phyloP scores from a whole-genome alignment of 106 monocot species.

The Phalaenopsis aphrodite region DNA sequence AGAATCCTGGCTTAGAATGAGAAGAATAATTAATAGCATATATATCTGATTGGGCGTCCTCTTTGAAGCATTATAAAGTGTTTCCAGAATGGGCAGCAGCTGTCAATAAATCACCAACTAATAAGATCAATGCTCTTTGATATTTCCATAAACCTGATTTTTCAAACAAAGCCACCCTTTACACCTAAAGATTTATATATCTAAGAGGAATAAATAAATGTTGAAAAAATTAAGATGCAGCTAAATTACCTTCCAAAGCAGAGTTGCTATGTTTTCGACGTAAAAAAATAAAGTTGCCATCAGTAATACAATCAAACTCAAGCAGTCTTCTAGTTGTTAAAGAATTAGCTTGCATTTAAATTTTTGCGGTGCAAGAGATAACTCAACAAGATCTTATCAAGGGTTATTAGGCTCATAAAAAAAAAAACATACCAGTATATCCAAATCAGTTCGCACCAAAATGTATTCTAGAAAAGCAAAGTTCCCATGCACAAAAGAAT shows the following conservation, averaged over 20 bases:
- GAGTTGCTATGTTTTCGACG: too few species aligned
- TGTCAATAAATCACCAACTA: conserved; percentile 23
- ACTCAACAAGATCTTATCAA: neutral
- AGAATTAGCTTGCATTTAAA: too few species aligned
- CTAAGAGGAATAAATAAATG: neutral
- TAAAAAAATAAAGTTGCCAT: neutral
- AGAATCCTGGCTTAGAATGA: conserved; percentile 98
- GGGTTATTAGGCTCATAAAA: neutral
- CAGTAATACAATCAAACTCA: neutral
- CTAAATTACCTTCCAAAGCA: neutral
- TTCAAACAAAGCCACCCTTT: neutral
- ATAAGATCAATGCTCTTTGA: conserved; percentile 1
- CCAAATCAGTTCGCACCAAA: conserved; percentile 96
- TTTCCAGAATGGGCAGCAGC: conserved; percentile 93
- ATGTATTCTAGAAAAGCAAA: conserved; percentile 89
- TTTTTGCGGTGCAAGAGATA: neutral
- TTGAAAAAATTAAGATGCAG: neutral
- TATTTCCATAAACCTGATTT: neutral
- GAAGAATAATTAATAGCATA: conserved; percentile 87
- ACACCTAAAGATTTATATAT: neutral
- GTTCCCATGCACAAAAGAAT: conserved; percentile 90
- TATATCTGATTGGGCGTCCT: conserved; percentile 94
- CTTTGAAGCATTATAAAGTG: conserved; percentile 87
- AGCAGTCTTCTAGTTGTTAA: neutral
- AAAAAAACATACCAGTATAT: conserved; percentile 69